Percentiles rank a stretch among this genome's conserved stretches.
These are phyloP conservation scores for Chenopodium quinoa DNA, from an alignment of 148 eudicot genomes.

Conservation along the genomic window DNA sequence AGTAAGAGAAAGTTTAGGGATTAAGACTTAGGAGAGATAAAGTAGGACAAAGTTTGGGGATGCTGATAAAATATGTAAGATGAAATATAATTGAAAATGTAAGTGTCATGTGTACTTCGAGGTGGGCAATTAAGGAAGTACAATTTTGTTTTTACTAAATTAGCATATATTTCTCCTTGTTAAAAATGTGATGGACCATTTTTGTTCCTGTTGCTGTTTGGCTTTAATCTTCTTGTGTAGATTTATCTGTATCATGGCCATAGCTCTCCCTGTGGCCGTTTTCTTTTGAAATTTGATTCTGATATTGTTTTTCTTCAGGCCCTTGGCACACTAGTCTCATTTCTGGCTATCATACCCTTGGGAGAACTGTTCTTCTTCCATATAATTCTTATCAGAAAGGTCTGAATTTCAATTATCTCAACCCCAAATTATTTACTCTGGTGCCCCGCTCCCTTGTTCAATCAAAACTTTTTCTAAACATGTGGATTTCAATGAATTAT, in stretches of 20 bases:
- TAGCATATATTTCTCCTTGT: background rate
- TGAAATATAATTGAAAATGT: background rate
- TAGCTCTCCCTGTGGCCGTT: background rate
- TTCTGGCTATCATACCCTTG: constrained; percentile 76
- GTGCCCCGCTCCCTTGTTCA: background rate
- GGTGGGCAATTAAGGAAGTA: background rate
- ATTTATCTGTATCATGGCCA: background rate
- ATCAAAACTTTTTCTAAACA: background rate
- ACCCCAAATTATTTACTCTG: background rate
- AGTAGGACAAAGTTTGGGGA: background rate
- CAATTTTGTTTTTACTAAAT: background rate
- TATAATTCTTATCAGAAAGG: constrained; percentile 87
- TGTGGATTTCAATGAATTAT: background rate
- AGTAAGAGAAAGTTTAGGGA: background rate
- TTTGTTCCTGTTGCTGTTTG: background rate
- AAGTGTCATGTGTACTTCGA: background rate
- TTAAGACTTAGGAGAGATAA: background rate
- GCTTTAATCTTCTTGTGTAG: background rate
- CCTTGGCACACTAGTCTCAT: constrained; percentile 66
- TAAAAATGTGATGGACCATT: background rate
- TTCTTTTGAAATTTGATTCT: background rate
- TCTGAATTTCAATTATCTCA: constrained; percentile 19
- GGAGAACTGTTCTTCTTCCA: constrained; percentile 96
- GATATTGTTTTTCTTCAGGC: constrained; percentile 50
- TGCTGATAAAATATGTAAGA: background rate